These are phyloP conservation scores for Cardamine resedifolia DNA, from an alignment of 345 rosid genomes.

Conservation along the genomic window DNA sequence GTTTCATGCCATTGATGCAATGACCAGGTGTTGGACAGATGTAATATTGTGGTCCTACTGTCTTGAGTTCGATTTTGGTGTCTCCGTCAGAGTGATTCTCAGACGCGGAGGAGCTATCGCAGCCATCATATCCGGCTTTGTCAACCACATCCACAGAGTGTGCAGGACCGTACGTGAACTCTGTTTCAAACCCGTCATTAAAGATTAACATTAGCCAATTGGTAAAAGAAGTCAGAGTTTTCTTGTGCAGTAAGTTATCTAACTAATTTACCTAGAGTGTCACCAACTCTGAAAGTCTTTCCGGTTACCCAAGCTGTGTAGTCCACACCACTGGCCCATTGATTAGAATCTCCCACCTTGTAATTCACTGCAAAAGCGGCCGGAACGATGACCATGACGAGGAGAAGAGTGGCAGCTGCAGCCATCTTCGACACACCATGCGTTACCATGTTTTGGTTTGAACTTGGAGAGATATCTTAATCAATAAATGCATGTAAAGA, in stretches of 20 bases:
- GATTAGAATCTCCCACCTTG: too few relatives aligned
- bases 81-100: background rate
- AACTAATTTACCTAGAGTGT: slow-evolving; percentile 20
- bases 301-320: slow-evolving; percentile 29
- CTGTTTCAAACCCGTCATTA: slow-evolving; percentile 13
- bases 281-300: slow-evolving; percentile 42
- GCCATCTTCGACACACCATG: background rate
- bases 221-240: background rate
- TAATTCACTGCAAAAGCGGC: slow-evolving; percentile 1
- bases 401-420: background rate
- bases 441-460: background rate
- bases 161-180: slow-evolving; percentile 22
- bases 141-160: slow-evolving; percentile 10
- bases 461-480: background rate
- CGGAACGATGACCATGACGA: slow-evolving; percentile 27
- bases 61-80: slow-evolving; percentile 10
- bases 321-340: too few relatives aligned
- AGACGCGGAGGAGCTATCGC: background rate
- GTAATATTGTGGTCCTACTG: slow-evolving; percentile 14
- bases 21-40: slow-evolving; percentile 28
- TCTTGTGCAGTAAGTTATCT: slow-evolving; percentile 1
- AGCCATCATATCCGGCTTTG: slow-evolving; percentile 13
- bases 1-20: slow-evolving; percentile 25
- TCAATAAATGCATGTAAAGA: background rate
- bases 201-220: background rate